Percentiles rank a stretch among this genome's conserved stretches.
These are phyloP conservation scores for Acorus gramineus DNA, from an alignment of 106 monocot genomes.

Conservation along the genomic window DNA sequence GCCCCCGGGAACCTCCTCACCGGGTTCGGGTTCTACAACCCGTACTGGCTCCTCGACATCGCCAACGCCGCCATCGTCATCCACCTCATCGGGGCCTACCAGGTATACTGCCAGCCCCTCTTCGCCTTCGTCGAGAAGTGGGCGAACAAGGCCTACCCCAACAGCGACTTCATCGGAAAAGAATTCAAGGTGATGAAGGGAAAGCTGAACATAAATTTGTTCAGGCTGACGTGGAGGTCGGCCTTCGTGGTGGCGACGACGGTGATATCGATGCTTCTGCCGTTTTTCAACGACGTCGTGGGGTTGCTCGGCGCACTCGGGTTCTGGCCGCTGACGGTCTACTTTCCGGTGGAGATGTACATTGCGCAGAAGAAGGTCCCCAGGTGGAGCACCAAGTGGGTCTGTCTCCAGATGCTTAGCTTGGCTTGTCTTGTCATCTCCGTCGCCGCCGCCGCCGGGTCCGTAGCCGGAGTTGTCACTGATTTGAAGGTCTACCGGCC, in stretches of 20 bases:
- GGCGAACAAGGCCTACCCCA: conserved; percentile 10
- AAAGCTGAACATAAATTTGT: conserved; percentile 23
- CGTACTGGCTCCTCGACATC: conserved; percentile 23
- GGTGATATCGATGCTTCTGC: conserved; percentile 38
- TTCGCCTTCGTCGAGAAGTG: conserved; percentile 22
- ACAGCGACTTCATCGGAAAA: conserved; percentile 10
- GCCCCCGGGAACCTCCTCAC: conserved; percentile 35
- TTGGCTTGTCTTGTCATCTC: conserved; percentile 27
- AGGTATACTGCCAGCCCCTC: conserved; percentile 26
- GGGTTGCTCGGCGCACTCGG: conserved; percentile 39
- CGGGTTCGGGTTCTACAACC: conserved; percentile 26
- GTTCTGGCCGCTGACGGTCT: conserved; percentile 52
- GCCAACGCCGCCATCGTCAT: conserved; percentile 27
- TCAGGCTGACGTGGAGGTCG: conserved; percentile 32
- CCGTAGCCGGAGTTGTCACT: conserved; percentile 20
- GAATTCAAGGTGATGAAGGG: conserved; percentile 8
- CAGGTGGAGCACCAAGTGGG: conserved; percentile 35
- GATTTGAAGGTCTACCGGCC: conserved; percentile 28
- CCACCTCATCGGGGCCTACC: conserved; percentile 25
- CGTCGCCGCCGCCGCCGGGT: conserved; percentile 29
- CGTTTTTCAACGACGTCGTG: conserved; percentile 59
- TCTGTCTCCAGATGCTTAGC: conserved; percentile 32
- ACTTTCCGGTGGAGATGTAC: conserved; percentile 46
- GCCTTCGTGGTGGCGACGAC: conserved; percentile 32
- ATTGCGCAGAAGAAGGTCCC: conserved; percentile 32